A percentile compares a stretch with the other conserved stretches of the same genome.
These are phyloP conservation scores for Neopestalotiopsis rosae DNA, from an alignment of 2,329 filamentous ascomycete genomes.

Conservation along the genomic window DNA sequence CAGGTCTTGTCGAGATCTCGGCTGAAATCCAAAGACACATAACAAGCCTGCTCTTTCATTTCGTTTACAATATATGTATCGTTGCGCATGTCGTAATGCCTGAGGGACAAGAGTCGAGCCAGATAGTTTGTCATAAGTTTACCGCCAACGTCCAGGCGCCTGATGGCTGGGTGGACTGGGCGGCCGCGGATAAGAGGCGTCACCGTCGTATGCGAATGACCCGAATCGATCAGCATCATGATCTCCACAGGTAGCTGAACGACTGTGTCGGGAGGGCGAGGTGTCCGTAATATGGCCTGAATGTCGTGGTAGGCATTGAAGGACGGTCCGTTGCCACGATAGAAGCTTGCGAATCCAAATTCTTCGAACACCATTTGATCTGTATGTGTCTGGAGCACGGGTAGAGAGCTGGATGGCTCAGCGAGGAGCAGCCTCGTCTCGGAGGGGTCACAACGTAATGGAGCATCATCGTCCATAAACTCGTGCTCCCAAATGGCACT, in stretches of 20 bases:
- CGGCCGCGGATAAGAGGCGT: constrained; percentile 84
- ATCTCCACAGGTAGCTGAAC: constrained; percentile 71
- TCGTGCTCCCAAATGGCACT: constrained; percentile 95
- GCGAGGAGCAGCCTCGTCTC: constrained; percentile 85
- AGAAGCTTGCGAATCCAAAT: constrained; percentile 89
- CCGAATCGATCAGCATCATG: constrained; percentile 86
- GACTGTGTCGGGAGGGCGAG: constrained; percentile 49
- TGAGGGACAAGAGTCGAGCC: constrained; percentile 84
- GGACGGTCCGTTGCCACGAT: constrained; percentile 72
- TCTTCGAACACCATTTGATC: constrained; percentile 98
- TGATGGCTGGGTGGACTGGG: constrained; percentile 79
- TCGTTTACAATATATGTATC: constrained; percentile 94
- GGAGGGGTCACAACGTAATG: constrained; percentile 72
- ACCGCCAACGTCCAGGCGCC: constrained; percentile 87
- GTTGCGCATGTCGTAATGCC: constrained; percentile 95
- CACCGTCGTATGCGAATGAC: constrained; percentile 91
- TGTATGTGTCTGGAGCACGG: constrained; percentile 83
- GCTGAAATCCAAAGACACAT: constrained; percentile 78
- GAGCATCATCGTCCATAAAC: constrained; percentile 75
- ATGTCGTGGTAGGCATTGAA: constrained; percentile 86
- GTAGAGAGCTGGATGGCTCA: constrained; percentile 84
- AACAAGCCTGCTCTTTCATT: constrained; percentile 91
- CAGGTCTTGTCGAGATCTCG: constrained; percentile 81
- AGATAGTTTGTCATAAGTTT: constrained; percentile 94
- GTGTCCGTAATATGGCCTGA: constrained; percentile 70